phyloP scores from a whole-genome alignment of 352 stramenopile genomes.

The Phytophthora quininea region DNA sequence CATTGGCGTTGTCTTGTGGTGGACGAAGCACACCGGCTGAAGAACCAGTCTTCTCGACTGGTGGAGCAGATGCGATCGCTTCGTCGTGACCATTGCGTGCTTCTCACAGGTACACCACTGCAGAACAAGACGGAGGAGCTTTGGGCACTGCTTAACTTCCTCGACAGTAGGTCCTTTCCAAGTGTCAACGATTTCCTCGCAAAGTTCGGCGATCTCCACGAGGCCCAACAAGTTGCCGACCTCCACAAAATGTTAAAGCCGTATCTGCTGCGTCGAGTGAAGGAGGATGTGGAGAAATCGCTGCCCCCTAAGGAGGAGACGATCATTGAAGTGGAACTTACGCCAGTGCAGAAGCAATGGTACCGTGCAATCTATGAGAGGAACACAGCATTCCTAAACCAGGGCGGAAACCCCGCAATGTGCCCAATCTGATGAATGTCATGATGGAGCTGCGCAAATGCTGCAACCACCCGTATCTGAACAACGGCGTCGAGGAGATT shows the following conservation, averaged over 20 bases:
- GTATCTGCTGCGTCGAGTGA: constrained; percentile 88
- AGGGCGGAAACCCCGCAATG: constrained; percentile 80
- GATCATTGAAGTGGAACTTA: constrained; percentile 92
- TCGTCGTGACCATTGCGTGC: constrained; percentile 80
- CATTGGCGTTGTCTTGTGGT: constrained; percentile 90
- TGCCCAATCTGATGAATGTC: constrained; percentile 92
- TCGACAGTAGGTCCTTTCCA: constrained; percentile 94
- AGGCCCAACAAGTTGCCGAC: constrained; percentile 88
- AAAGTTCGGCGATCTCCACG: constrained; percentile 89
- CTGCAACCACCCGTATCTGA: constrained; percentile 93
- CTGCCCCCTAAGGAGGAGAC: constrained; percentile 90
- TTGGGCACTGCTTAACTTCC: constrained; percentile 99
- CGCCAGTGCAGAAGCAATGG: constrained; percentile 90
- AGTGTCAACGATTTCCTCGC: constrained; percentile 94
- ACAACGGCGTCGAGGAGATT: constrained; percentile 92
- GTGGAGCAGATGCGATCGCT: constrained; percentile 88
- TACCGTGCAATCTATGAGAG: constrained; percentile 96
- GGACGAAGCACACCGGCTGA: constrained; percentile 90
- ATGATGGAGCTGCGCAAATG: constrained; percentile 94
- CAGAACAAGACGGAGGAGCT: constrained; percentile 99
- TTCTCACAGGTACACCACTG: constrained; percentile 87
- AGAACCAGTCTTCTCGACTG: constrained; percentile 86
- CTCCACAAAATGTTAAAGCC: constrained; percentile 92
- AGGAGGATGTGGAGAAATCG: constrained; percentile 91
- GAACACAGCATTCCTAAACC: constrained; percentile 92